Base-by-base conservation (phyloP, 306 rosid genomes). In the Vigna mungo region DNA sequence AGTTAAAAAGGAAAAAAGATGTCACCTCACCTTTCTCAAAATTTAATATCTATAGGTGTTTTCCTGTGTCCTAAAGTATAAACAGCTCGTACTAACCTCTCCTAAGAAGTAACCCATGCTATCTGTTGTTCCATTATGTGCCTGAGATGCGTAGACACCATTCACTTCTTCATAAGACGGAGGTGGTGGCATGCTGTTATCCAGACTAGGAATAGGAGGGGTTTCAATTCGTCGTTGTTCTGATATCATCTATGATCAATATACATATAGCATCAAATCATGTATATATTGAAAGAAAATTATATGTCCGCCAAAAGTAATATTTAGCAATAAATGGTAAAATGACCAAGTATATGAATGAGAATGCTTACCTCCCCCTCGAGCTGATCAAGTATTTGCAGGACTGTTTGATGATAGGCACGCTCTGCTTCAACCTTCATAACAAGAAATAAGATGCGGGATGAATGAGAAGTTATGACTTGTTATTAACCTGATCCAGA, bases 381-480 rank as follows among this genome's bases (percentile, higher is more conserved):
- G 64, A 95, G 98, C 74, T 86, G 97, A 88, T 95, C 91, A 43
- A 95, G 92, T 81, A 92, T 82, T 80, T 92, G 92, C 55, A 95
- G 93, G 54, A 88, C 90, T 80, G 88, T 89, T 74, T 92, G 95
- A 86, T 95, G 98, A 86, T 90, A 92, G 51, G 87, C 80, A 37
- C 96, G 96, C 85, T 95, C 96, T n/a, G 96, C 87, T 88, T 95
- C 98, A 36, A 95, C 91, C 97, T 95, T 85, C 83, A 86, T 8
- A 76, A 56, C 74, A 75, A 69, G 20, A 51, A 86, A 78, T 58
- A 60, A 66, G 70, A 37, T 44, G 58, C 37, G 27, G 54, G 63
- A 51, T 15, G 43, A 75, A 62, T 30, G 55, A 72, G 37, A 25
- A 67, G 25, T 51, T 37, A 81, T 43, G 30, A 63, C 68, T 64